Conservation (phyloP, 257 asterid species). For the Capsicum chinense region DNA sequence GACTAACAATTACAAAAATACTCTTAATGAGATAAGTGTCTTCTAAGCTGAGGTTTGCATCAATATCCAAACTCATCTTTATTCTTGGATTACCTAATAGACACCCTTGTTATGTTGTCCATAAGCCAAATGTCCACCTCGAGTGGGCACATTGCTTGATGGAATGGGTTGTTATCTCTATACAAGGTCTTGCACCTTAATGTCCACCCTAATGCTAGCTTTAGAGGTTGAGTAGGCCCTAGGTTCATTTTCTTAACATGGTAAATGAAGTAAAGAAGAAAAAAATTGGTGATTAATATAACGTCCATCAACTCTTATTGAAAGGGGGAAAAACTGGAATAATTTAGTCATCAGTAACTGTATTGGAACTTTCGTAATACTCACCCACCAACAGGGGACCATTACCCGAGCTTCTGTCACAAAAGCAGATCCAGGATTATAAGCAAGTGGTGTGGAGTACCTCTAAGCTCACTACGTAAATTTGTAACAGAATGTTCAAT, state of each 20-base stretch:
- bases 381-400: not conserved
- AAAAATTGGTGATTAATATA: not conserved
- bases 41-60: too few relatives aligned
- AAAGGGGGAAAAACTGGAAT: not conserved
- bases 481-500: not conserved
- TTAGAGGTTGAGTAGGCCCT: not conserved
- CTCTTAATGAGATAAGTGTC: too few relatives aligned
- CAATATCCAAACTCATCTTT: not conserved
- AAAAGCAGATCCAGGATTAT: not conserved
- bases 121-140: not conserved
- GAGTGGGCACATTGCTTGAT: not conserved
- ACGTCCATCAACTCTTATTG: not conserved
- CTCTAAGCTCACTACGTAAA: not conserved
- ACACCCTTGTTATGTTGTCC: not conserved
- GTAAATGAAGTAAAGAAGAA: not conserved
- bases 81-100: not conserved
- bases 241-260: not conserved
- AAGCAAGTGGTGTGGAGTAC: not conserved
- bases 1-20: too few relatives aligned
- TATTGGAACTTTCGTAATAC: not conserved
- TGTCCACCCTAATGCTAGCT: not conserved
- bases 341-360: conserved; percentile 1
- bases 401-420: not conserved
- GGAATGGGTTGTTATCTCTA: not conserved
- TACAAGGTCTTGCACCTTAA: not conserved